Base-by-base conservation (phyloP, 2,329 filamentous ascomycete genomes). In the Hypocreales sp. region DNA sequence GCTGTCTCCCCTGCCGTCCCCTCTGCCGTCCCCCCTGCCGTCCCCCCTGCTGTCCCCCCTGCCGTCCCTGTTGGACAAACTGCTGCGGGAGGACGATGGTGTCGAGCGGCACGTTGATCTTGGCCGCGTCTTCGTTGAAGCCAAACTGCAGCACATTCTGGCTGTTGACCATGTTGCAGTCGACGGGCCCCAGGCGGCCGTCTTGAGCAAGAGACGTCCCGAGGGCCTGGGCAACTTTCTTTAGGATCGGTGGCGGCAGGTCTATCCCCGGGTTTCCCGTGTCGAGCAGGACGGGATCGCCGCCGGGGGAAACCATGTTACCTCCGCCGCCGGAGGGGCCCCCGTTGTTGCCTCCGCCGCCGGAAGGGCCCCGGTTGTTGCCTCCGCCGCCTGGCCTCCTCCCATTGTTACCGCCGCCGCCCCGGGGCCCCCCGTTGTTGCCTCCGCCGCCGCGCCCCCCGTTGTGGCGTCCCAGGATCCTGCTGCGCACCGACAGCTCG, bases 91-190 rank as follows among this genome's bases (percentile, higher is more conserved):
- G 10, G 7, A 22, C 9, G 7, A 28, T 12, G 4, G 30, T 22
- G 5, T 31, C 25, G 4, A 31, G 19, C 6, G 30, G 26, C 12
- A 31, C 15, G 14, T 27, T 19, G 13, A 31, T 25, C 13, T 25
- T n/a, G 13, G 28, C 8, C 18, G 14, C 16, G 20, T 31, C 30
- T 6, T 25, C 14, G 19, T 31, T 28, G 19, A 31, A 25, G 26
- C 30, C 30, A 20, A 31, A 18, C 5, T 11, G 12, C 8, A 31
- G 22, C 25, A 25, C 25, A 7, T 20, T 25, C 21, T 20, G 12
- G 15, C 22, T 24, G 4, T 19, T 22, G 17, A 25, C 6, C 2
- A 23, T 18, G 5, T 15, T 15, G 19, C 30, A 31, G 18, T 31
- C 30, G 6, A 22, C 19, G 2, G 21, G 3, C 4, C 26, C 23